Evolutionary conservation across 768 basidiomycete genomes (phyloP), one percentile per base, ranked within the genome.

Genomic region (Leccinum subgranulosum): DNA sequence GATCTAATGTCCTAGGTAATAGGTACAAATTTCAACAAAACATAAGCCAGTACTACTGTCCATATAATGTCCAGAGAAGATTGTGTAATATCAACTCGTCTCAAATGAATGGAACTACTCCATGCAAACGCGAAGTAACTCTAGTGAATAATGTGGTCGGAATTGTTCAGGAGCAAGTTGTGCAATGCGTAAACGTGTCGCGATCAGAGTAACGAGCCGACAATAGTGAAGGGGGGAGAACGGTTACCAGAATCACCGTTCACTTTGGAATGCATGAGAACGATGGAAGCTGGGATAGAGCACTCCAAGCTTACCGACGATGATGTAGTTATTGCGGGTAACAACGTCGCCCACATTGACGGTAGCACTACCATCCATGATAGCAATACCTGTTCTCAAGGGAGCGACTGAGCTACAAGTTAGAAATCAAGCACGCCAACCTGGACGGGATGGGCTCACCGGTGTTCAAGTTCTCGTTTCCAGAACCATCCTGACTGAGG

Each of bases 211-310:
- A n/a, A 25, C 25, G 25, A 4, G 15, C 2, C 34, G 5, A 27
- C 27, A 17, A 91, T 91, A 1, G 78, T 81, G 66, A 91, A 90
- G 39, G 72, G 17, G 0, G 81, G 81, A 64, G 82, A 86, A 9
- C 69, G 61, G 60, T 91, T 83, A 11, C 88, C 88, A 14, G 85
- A 87, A 64, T 86, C 83, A 27, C 88, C 88, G 60, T 85, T 74
- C 43, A 87, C 87, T 88, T 56, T 53, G 14, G 46, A 47, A 49
- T 2, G 28, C 3, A 31, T 65, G 17, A 56, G 52, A 8, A 56
- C n/a, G 39, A 27, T 19, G 11, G 31, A 25, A 21, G 48, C 25
- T 7, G 5, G 45, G 23, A 23, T 9, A 3, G 29, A 23, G 19
- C 14, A 6, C 17, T 4, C 14, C 2, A 8, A 49, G 82, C 87